Conservation (phyloP, 2,329 filamentous ascomycete species). For the Plenodomus lindquistii region DNA sequence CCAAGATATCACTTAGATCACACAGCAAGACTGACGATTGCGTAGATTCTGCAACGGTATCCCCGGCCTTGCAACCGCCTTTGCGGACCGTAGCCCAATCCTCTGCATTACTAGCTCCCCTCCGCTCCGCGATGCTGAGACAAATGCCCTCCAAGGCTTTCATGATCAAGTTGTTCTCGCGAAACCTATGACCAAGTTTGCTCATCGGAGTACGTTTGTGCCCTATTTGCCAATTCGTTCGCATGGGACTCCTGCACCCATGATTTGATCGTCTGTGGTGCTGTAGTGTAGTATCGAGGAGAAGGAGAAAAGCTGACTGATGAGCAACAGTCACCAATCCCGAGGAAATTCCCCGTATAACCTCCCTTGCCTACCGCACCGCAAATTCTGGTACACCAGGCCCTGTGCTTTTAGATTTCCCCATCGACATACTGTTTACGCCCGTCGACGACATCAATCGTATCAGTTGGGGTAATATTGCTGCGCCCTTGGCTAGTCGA, state of each 20-base stretch:
- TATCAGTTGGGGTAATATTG: slow-evolving; percentile 50
- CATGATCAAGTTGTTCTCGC: slow-evolving; percentile 53
- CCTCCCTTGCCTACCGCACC: slow-evolving; percentile 48
- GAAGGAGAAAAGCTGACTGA: too few relatives aligned
- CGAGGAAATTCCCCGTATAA: slow-evolving; percentile 52
- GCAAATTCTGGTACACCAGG: slow-evolving; percentile 49
- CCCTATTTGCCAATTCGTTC: too few relatives aligned
- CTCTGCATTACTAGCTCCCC: slow-evolving; percentile 52
- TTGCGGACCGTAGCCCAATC: slow-evolving; percentile 51
- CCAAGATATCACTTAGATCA: too few relatives aligned
- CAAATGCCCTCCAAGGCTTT: slow-evolving; percentile 52
- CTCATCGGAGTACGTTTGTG: slow-evolving; percentile 38
- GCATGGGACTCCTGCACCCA: too few relatives aligned
- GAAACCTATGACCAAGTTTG: slow-evolving; percentile 52
- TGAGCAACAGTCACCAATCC: slow-evolving; percentile 40
- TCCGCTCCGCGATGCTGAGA: slow-evolving; percentile 51
- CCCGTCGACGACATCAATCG: slow-evolving; percentile 41
- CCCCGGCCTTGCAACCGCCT: slow-evolving; percentile 52
- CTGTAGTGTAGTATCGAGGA: too few relatives aligned
- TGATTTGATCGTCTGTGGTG: too few relatives aligned
- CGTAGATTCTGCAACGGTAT: slow-evolving; percentile 51
- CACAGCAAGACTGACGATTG: slow-evolving; percentile 3
- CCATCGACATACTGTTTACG: slow-evolving; percentile 49
- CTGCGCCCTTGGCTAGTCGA: slow-evolving; percentile 34
- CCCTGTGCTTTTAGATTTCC: slow-evolving; percentile 45